A percentile compares a stretch with the other conserved stretches of the same genome.
These are phyloP conservation scores for Diaporthe citri DNA, from an alignment of 2,329 filamentous ascomycete genomes.

Conservation along the genomic window DNA sequence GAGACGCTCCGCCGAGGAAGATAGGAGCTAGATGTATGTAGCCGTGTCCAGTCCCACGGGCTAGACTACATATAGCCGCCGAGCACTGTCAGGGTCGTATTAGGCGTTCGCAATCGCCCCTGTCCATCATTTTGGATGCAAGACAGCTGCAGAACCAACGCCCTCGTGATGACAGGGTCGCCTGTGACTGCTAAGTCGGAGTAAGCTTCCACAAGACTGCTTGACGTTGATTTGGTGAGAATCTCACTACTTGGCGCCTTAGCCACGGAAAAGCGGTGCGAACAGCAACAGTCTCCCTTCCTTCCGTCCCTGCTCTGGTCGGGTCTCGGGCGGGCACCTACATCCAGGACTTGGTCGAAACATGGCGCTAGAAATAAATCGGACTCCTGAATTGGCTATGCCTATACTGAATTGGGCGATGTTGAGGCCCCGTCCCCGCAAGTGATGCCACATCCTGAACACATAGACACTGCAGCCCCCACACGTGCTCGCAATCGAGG, in stretches of 20 bases:
- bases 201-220: constrained; percentile 29
- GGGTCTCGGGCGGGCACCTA: background rate
- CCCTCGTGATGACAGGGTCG: constrained; percentile 21
- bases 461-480: background rate
- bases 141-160: constrained; percentile 3
- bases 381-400: no score
- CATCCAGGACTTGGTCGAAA: background rate
- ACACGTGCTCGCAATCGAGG: background rate
- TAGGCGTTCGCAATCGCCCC: constrained; percentile 15
- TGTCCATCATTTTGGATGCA: constrained; percentile 24
- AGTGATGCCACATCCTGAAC: no score
- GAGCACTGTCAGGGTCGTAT: constrained; percentile 22
- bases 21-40: constrained; percentile 18
- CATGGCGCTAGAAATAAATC: background rate
- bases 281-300: background rate
- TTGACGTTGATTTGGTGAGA: constrained; percentile 7
- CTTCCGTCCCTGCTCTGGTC: background rate
- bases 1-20: constrained; percentile 21
- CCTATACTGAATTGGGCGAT: background rate
- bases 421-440: background rate
- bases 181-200: constrained; percentile 1
- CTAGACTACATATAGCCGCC: constrained; percentile 16
- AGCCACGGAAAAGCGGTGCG: constrained; percentile 19
- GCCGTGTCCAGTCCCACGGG: background rate
- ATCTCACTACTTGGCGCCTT: constrained; percentile 10